Conservation (phyloP, 305 asterid species). For the Lippia alba region DNA sequence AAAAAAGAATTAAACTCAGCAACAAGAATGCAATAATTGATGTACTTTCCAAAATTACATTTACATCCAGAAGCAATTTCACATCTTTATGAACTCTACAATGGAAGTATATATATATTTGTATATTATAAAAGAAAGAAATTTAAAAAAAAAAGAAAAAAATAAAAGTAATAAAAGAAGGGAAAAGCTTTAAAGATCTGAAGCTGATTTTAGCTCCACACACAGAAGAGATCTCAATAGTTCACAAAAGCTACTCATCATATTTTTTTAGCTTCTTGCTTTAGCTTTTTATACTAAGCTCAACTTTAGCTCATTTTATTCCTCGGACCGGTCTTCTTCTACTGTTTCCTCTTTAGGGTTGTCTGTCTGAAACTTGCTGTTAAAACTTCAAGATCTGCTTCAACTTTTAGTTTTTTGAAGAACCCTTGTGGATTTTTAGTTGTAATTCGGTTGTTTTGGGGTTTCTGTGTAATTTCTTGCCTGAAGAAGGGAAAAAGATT, state of each 20-base stretch:
- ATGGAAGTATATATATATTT: too few species aligned
- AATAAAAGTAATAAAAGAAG: neutral
- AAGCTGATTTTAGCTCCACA: slow-evolving; percentile 49
- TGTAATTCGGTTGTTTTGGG: slow-evolving; percentile 24
- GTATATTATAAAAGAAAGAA: neutral
- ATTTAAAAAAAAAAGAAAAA: slow-evolving; percentile 14
- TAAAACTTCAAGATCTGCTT: slow-evolving; percentile 66
- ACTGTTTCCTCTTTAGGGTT: slow-evolving; percentile 51
- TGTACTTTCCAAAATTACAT: slow-evolving; percentile 42
- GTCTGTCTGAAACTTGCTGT: slow-evolving; percentile 41
- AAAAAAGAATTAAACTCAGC: neutral
- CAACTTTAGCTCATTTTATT: slow-evolving; percentile 50
- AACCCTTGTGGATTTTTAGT: slow-evolving; percentile 36
- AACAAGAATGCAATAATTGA: slow-evolving; percentile 49
- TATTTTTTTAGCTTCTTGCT: slow-evolving; percentile 42
- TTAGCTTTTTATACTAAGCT: slow-evolving; percentile 40
- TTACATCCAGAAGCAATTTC: slow-evolving; percentile 30
- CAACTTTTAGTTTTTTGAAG: slow-evolving; percentile 34
- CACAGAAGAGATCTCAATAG: slow-evolving; percentile 52
- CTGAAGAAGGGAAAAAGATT: slow-evolving; percentile 18
- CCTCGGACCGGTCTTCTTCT: slow-evolving; percentile 59
- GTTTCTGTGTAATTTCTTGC: slow-evolving; percentile 13
- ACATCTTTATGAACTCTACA: slow-evolving; percentile 32
- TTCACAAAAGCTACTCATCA: slow-evolving; percentile 65
- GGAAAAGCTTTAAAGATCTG: slow-evolving; percentile 49